Evolutionary conservation across 352 stramenopile genomes (phyloP).

Genomic region (Phytophthora pini): DNA sequence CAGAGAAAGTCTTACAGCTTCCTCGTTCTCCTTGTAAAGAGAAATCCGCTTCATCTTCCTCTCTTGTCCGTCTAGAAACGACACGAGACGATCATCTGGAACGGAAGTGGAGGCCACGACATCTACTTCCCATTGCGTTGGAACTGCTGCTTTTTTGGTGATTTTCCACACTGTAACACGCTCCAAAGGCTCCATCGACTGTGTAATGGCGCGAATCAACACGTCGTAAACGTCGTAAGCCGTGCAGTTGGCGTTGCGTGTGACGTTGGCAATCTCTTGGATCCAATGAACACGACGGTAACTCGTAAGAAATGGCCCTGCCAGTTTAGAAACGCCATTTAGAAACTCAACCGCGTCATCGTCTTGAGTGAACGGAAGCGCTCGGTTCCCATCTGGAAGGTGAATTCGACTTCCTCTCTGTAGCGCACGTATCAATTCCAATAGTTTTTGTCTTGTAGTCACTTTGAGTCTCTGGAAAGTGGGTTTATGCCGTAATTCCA

Average conservation of each 20-base stretch:
- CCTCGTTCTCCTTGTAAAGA: conserved; percentile 59
- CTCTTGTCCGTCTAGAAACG: conserved; percentile 69
- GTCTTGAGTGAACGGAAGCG: conserved; percentile 53
- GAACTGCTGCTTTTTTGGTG: conserved; percentile 5
- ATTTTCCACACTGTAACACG: conserved; percentile 71
- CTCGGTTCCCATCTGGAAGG: conserved; percentile 19
- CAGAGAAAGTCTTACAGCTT: conserved; percentile 18
- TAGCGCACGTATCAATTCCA: conserved; percentile 60
- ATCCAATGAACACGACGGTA: conserved; percentile 69
- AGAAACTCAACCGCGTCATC: conserved; percentile 63
- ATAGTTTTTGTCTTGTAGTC: conserved; percentile 53
- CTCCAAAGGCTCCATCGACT: conserved; percentile 49
- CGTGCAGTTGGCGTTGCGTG: conserved; percentile 41
- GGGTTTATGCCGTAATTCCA: conserved; percentile 59
- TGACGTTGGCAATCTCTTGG: conserved; percentile 49
- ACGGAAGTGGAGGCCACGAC: conserved; percentile 62
- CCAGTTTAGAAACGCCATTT: conserved; percentile 39
- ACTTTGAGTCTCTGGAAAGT: conserved; percentile 62
- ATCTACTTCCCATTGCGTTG: conserved; percentile 42
- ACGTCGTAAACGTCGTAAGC: conserved; percentile 65
- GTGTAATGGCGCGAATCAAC: conserved; percentile 50
- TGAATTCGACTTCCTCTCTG: conserved; percentile 53
- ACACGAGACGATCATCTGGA: conserved; percentile 59
- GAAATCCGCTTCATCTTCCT: conserved; percentile 65
- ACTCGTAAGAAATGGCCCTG: conserved; percentile 51